Evolutionary conservation across 805 yeast species (phyloP), one percentile per base, ranked within the genome.

Genomic region (Cyberlindnera maclurae): DNA sequence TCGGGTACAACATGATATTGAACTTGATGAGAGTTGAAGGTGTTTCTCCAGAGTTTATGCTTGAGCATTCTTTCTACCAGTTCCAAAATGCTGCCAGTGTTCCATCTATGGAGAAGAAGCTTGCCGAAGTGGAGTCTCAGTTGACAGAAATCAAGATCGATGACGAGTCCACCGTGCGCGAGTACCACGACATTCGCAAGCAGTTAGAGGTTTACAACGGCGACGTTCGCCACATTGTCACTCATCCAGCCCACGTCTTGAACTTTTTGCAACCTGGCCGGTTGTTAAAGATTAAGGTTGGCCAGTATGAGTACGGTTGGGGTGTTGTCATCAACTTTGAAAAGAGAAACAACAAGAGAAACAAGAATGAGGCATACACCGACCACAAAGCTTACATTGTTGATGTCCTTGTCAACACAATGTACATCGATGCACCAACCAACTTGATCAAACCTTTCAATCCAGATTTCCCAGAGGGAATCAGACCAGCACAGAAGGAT

Each of bases 21-120:
- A 93, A 93, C 60, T 70, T 93, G 60, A 77, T 93, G 82, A 78
- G 98, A 57, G 98, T 93, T 12, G 98, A 93, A 64, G 98, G 98
- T 43, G 86, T 93, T 39, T 88, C 97, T 1, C 97, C 99, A 0
- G 98, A 93, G 59, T 93, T 83, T 47, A 89, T 93, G 97, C 71
- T 93, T 48, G 95, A 88, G 58, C 75, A 82, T 51, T 90, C 98
- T 2, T 93, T 93, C 56, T 93, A 68, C 65, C 99, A 93, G 62
- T 94, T 89, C 59, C 99, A 93, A 60, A 90, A 85, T 57, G 86
- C 90, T 9, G 76, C 90, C 12, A 77, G 94, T 17, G 95, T 94
- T 12, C 99, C 99, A 2, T 66, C 71, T 13, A 68, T 93, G 67
- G 95, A 88, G 52, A 69, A 68, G 41, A 71, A 83, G 47, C 63